Evolutionary conservation across 768 basidiomycete species (phyloP), one percentile per base, ranked within the genome.

Genomic region (Mycena latifolia): DNA sequence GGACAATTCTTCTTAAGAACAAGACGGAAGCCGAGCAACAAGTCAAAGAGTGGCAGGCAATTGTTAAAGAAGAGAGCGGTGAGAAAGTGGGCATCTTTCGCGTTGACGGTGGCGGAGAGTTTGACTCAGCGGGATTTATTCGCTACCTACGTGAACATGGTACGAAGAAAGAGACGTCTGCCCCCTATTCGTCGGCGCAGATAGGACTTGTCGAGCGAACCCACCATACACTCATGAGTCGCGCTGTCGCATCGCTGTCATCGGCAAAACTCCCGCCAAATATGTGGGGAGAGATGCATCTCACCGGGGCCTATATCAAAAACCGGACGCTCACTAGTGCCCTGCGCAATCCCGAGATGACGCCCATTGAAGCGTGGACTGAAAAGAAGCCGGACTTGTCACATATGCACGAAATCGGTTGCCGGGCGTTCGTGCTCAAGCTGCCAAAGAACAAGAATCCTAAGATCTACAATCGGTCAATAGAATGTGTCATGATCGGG

Each of bases 361-460:
- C 58, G 9, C 58, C 58, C 3, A 12, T 35, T 17, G 58, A 60
- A 24, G 50, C n/a, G n/a, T n/a, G n/a, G n/a, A n/a, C n/a, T n/a
- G n/a, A n/a, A n/a, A n/a, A n/a, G n/a, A n/a, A n/a, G 46, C 58
- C 58, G 3, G 47, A 60, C n/a, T 35, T 60, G 2, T 50, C 58
- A 6, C 58, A 60, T 22, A 50, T 60, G 47, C 48, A 28, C 3
- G 58, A 50, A 24, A 52, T 61, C 2, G 50, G 60, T 24, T 61
- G 51, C 14, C 24, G 45, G 1, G 67, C 61, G 10, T 37, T 39
- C 8, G 25, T 50, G 0, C 20, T 51, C 27, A 52, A 43, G 2
- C 48, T 51, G 3, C 63, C 62, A 2, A 70, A 70, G 18, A 14
- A 1, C 24, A 47, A 1, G 33, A 61, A 45, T 53, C 66, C 9